These are phyloP conservation scores for Leptographium flavum DNA, from an alignment of 2,329 filamentous ascomycete genomes.

Conservation along the genomic window DNA sequence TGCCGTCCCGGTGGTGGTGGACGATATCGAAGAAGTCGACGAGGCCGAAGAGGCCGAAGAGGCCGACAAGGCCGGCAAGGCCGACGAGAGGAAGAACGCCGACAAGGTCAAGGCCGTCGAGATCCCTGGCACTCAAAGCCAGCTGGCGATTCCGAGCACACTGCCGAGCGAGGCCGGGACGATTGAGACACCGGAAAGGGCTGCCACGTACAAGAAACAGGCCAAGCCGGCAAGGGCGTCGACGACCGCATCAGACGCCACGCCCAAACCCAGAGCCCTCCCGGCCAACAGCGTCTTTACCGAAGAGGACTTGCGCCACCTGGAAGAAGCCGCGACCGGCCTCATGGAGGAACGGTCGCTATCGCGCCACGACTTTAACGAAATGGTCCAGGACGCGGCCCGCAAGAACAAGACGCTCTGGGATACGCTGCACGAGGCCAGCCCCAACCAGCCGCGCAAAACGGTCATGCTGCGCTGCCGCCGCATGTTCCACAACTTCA, in stretches of 20 bases:
- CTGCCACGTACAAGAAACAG: background rate
- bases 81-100: no score
- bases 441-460: conserved; percentile 34
- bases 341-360: conserved; percentile 29
- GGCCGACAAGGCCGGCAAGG: background rate
- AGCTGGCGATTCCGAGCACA: background rate
- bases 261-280: conserved; percentile 10
- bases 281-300: conserved; percentile 22
- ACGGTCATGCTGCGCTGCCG: conserved; percentile 43
- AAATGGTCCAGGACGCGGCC: conserved; percentile 21
- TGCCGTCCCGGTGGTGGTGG: no score
- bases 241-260: background rate
- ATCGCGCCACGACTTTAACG: conserved; percentile 31
- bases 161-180: background rate
- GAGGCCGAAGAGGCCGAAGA: background rate
- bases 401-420: conserved; percentile 30
- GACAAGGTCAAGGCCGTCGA: background rate
- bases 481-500: conserved; percentile 51
- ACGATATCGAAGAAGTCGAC: background rate
- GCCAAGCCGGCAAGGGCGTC: background rate
- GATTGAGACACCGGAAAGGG: background rate
- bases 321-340: conserved; percentile 26
- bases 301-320: conserved; percentile 25
- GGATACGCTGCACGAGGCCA: conserved; percentile 29
- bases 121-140: background rate